Percentiles rank a stretch among this genome's conserved stretches.
phyloP scores from a whole-genome alignment of 2,329 filamentous ascomycete species.

The Penicillium oxalicum region DNA sequence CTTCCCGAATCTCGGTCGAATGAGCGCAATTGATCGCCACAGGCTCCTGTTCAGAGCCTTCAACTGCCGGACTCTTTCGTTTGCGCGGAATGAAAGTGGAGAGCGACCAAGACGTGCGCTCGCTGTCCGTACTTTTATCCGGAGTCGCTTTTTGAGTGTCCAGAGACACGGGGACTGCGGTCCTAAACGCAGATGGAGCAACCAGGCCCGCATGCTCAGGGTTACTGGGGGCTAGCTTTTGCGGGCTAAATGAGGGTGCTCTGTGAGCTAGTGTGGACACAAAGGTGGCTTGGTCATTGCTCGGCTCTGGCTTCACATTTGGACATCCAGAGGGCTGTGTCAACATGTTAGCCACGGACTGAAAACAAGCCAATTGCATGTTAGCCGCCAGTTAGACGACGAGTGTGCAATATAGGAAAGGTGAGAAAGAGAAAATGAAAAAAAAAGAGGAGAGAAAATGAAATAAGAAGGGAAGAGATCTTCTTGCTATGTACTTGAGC shows the following conservation, averaged over 20 bases:
- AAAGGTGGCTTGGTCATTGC: background rate
- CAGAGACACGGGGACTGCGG: background rate
- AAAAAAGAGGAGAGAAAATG: no score
- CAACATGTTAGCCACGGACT: background rate
- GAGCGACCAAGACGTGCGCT: background rate
- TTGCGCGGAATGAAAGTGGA: background rate
- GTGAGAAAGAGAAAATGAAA: background rate
- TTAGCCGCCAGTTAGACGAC: slow-evolving; percentile 1
- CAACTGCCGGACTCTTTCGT: background rate
- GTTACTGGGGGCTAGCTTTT: slow-evolving; percentile 15
- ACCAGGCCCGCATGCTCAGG: background rate
- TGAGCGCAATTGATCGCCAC: background rate
- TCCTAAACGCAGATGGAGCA: background rate
- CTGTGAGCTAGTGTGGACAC: slow-evolving; percentile 14
- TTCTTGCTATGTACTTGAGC: no score
- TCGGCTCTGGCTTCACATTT: background rate
- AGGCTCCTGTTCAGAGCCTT: background rate
- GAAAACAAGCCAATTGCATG: background rate
- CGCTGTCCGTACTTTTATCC: background rate
- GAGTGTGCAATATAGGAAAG: background rate
- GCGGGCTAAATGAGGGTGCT: slow-evolving; percentile 10
- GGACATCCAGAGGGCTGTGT: background rate
- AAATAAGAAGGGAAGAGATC: no score
- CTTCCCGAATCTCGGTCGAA: background rate
- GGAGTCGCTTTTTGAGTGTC: background rate